Evolutionary conservation across 2,329 filamentous ascomycete genomes (phyloP).

Genomic region (Pseudogymnoascus sp.): DNA sequence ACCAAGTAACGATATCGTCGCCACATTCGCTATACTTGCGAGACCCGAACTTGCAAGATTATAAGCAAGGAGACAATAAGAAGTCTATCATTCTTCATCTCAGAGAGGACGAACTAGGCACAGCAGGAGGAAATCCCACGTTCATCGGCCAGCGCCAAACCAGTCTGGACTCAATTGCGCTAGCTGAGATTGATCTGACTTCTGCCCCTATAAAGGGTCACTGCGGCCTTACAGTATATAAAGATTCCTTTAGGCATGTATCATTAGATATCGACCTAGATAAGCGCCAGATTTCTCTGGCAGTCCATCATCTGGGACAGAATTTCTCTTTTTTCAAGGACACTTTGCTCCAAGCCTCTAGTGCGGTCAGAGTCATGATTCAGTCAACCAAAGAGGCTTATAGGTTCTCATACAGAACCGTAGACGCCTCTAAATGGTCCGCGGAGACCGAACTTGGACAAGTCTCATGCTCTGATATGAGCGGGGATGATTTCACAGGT

Average conservation of each 20-base stretch:
- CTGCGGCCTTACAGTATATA: slow-evolving; percentile 20
- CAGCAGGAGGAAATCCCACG: slow-evolving; percentile 10
- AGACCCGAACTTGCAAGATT: slow-evolving; percentile 13
- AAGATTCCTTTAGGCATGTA: slow-evolving; percentile 19
- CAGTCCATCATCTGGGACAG: not conserved
- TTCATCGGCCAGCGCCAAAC: slow-evolving; percentile 19
- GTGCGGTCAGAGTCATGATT: not conserved
- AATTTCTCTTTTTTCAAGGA: not conserved
- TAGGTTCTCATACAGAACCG: not conserved
- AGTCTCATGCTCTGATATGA: not conserved
- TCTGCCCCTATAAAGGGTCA: not conserved
- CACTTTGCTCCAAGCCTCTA: not conserved
- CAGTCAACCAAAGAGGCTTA: not conserved
- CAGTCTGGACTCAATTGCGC: slow-evolving; percentile 6
- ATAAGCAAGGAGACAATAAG: slow-evolving; percentile 11
- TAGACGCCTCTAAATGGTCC: not conserved
- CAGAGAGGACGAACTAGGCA: slow-evolving; percentile 3
- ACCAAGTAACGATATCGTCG: not conserved
- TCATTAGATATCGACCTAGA: not conserved
- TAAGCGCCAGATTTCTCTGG: not conserved
- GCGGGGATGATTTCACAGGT: not conserved
- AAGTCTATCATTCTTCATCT: slow-evolving; percentile 9
- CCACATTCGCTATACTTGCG: slow-evolving; percentile 14
- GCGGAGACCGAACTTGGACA: not conserved
- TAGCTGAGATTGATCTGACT: not conserved